These are phyloP conservation scores for Takakia lepidozioides DNA, from an alignment of 225 moss, liverwort and hornwort species.

Conservation along the genomic window DNA sequence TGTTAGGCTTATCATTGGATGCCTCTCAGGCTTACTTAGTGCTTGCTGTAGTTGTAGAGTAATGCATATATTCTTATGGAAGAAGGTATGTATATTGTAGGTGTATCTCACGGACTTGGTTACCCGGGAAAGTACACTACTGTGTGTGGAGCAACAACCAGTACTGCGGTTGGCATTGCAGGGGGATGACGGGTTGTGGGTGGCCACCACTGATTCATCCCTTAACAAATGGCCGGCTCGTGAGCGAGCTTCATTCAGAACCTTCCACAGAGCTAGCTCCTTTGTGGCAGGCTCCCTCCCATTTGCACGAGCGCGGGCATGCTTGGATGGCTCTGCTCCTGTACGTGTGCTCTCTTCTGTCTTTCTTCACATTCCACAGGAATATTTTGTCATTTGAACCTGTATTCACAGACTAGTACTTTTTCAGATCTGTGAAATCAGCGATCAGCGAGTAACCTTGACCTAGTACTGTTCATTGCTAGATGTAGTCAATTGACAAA, in stretches of 20 bases:
- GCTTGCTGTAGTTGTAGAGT: no score
- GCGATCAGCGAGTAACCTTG: no score
- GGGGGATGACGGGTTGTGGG: slow-evolving; percentile 89
- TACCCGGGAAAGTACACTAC: slow-evolving; percentile 73
- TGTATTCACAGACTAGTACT: no score
- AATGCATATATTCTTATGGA: background rate
- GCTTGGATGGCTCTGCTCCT: slow-evolving; percentile 87
- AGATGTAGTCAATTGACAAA: no score
- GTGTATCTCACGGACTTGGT: slow-evolving; percentile 77
- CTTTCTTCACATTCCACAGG: no score
- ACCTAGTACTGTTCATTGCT: no score
- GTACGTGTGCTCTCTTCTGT: no score
- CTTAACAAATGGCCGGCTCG: slow-evolving; percentile 77
- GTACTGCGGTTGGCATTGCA: slow-evolving; percentile 65
- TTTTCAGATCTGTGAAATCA: no score
- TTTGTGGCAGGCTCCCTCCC: slow-evolving; percentile 88
- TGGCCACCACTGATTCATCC: slow-evolving; percentile 80
- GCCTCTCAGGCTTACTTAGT: no score
- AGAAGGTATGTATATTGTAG: slow-evolving; percentile 15
- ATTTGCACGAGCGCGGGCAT: slow-evolving; percentile 80
- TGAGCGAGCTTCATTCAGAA: slow-evolving; percentile 34
- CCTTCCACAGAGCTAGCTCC: slow-evolving; percentile 71
- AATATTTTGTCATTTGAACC: no score
- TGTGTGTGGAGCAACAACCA: slow-evolving; percentile 73
- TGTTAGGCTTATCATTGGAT: no score